Conservation (phyloP, 768 basidiomycete species). For the Multifurca ochricompacta region DNA sequence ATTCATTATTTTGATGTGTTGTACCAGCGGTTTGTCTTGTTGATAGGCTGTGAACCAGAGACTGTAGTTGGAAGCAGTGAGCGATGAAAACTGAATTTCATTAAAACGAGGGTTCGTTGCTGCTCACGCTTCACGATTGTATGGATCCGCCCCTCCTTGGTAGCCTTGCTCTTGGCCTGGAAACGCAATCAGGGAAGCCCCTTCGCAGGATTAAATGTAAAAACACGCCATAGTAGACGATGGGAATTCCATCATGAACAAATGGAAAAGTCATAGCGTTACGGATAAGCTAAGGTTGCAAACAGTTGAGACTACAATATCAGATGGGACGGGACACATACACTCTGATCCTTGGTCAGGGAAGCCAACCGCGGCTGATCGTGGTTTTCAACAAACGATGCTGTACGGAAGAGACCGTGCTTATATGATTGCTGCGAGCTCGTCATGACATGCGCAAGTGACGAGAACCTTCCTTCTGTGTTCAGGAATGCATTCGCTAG, state of each 20-base stretch:
- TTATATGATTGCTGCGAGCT: slow-evolving; percentile 33
- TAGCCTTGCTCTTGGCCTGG: slow-evolving; percentile 45
- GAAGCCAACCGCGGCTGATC: slow-evolving; percentile 44
- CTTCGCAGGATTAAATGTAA: background rate
- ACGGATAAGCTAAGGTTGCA: slow-evolving; percentile 30
- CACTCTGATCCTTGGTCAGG: slow-evolving; percentile 35
- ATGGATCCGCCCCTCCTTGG: slow-evolving; percentile 36
- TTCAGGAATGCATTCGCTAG: slow-evolving; percentile 35
- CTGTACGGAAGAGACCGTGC: slow-evolving; percentile 35
- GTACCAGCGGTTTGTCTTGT: slow-evolving; percentile 41
- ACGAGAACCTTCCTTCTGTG: slow-evolving; percentile 29
- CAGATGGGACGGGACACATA: slow-evolving; percentile 23
- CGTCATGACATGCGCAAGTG: slow-evolving; percentile 25
- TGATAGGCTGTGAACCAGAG: slow-evolving; percentile 55
- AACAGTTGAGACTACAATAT: background rate
- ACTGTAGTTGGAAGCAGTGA: slow-evolving; percentile 32
- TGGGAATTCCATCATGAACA: slow-evolving; percentile 44
- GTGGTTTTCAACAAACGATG: slow-evolving; percentile 48
- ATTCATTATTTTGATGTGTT: slow-evolving; percentile 43
- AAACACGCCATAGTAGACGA: slow-evolving; percentile 39
- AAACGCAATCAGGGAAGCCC: background rate
- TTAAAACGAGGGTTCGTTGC: slow-evolving; percentile 4
- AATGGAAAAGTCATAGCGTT: slow-evolving; percentile 47
- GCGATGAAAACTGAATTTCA: background rate
- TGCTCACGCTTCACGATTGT: slow-evolving; percentile 43